Conservation (phyloP, 495 filamentous ascomycete genomes). For the Penicillium crystallinum region DNA sequence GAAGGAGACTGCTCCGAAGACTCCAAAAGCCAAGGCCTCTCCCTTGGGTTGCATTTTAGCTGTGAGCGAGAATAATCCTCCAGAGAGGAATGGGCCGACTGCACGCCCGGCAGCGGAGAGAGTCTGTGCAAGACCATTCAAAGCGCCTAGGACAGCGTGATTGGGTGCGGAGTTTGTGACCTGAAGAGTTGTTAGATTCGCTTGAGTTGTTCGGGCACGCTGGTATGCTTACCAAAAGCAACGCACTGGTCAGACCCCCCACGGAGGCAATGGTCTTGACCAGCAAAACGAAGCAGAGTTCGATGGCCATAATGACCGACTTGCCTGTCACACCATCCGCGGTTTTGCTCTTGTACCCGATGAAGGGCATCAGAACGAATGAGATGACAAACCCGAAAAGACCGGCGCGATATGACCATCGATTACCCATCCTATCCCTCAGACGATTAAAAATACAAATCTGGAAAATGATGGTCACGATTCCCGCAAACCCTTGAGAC, state of each 20-base stretch:
- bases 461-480: conserved; percentile 84
- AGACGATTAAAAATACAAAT: conserved; percentile 74
- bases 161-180: conserved; percentile 91
- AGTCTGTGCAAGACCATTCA: conserved; percentile 93
- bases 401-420: conserved; percentile 70
- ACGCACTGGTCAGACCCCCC: conserved; percentile 79
- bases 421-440: conserved; percentile 78
- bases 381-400: conserved; percentile 78
- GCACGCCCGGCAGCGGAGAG: conserved; percentile 88
- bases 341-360: conserved; percentile 65
- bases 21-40: conserved; percentile 76
- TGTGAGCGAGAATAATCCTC: conserved; percentile 72
- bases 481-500: conserved; percentile 76
- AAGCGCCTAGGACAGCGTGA: conserved; percentile 76
- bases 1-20: conserved; percentile 74
- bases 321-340: conserved; percentile 47
- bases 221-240: conserved; percentile 65
- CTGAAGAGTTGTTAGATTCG: no score
- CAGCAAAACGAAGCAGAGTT: conserved; percentile 73
- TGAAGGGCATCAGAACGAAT: conserved; percentile 83
- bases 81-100: conserved; percentile 81
- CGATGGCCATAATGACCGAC: conserved; percentile 57
- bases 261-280: conserved; percentile 87
- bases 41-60: conserved; percentile 68
- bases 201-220: no score